Percentiles rank a stretch among this genome's conserved stretches.
Conservation (phyloP, 169 alveolate species). For the Perkinsus chesapeaki region DNA sequence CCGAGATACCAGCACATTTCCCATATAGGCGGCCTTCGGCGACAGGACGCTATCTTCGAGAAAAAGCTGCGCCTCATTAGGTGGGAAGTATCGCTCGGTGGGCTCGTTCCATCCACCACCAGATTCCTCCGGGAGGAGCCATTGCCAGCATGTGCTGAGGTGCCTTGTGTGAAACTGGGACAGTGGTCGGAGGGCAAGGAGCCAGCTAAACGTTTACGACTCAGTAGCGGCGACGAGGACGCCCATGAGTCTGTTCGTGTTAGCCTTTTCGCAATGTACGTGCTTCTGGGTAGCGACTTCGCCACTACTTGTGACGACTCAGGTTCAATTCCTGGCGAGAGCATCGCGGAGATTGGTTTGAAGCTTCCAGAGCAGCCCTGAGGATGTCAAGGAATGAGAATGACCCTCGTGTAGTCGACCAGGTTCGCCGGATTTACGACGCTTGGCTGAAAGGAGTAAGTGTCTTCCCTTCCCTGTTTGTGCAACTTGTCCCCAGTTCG, state of each 20-base stretch:
- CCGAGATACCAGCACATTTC: not conserved
- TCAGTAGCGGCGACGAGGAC: not conserved
- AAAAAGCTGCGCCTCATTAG: not conserved
- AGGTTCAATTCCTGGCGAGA: slow-evolving; percentile 4
- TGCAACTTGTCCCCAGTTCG: not conserved
- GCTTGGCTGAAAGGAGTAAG: not conserved
- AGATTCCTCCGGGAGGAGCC: not conserved
- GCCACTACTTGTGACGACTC: not conserved
- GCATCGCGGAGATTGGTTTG: not conserved
- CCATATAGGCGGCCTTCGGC: not conserved
- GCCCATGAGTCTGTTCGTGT: not conserved
- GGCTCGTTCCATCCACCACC: not conserved
- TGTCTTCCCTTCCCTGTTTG: not conserved
- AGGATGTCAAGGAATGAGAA: not conserved
- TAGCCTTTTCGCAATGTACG: not conserved
- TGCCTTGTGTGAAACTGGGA: not conserved
- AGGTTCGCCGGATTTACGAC: not conserved
- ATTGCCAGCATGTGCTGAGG: not conserved
- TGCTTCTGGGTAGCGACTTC: not conserved
- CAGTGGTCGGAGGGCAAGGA: not conserved
- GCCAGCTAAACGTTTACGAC: not conserved
- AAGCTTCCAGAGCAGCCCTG: not conserved
- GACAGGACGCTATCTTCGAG: not conserved
- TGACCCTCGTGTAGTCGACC: not conserved
- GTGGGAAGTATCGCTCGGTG: not conserved